phyloP scores from a whole-genome alignment of 148 eudicot species.

The Polygonum maritimum region DNA sequence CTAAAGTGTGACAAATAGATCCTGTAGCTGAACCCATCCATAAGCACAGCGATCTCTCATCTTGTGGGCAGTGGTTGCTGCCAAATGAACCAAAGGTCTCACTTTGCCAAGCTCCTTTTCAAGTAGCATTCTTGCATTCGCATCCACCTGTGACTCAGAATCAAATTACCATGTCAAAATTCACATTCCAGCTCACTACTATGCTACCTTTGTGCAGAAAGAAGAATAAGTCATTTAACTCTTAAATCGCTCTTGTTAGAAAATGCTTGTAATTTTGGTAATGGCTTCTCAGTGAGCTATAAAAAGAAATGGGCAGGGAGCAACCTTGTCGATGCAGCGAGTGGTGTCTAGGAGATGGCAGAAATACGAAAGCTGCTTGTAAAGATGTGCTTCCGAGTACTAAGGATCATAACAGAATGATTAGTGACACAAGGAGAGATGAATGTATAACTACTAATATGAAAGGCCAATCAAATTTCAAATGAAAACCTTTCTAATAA shows the following conservation, averaged over 20 bases:
- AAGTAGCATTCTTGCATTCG: conserved; percentile 30
- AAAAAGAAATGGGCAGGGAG: background rate
- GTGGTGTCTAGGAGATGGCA: conserved; percentile 67
- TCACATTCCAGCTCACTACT: too few relatives aligned
- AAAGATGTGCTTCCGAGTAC: conserved; percentile 88
- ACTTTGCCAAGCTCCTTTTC: conserved; percentile 61
- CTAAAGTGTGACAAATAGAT: conserved; percentile 24
- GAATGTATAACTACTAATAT: background rate
- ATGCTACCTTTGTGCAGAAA: too few relatives aligned
- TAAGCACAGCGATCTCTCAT: conserved; percentile 76
- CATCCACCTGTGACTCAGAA: conserved; percentile 42
- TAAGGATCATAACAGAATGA: conserved; percentile 12
- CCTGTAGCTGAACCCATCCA: conserved; percentile 87
- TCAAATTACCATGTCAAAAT: background rate
- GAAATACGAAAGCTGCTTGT: conserved; percentile 82
- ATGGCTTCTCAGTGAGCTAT: too few relatives aligned
- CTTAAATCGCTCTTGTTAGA: too few relatives aligned
- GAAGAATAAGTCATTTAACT: too few relatives aligned
- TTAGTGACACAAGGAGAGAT: background rate
- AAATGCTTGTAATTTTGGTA: background rate
- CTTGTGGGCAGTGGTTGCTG: conserved; percentile 46
- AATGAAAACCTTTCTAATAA: conserved; percentile 65
- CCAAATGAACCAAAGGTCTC: conserved; percentile 53
- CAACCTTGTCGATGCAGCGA: conserved; percentile 81
- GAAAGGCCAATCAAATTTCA: background rate